Percentiles rank a stretch among this genome's conserved stretches.
These are phyloP conservation scores for Fusarium chuoi DNA, from an alignment of 2,329 filamentous ascomycete species.

Conservation along the genomic window DNA sequence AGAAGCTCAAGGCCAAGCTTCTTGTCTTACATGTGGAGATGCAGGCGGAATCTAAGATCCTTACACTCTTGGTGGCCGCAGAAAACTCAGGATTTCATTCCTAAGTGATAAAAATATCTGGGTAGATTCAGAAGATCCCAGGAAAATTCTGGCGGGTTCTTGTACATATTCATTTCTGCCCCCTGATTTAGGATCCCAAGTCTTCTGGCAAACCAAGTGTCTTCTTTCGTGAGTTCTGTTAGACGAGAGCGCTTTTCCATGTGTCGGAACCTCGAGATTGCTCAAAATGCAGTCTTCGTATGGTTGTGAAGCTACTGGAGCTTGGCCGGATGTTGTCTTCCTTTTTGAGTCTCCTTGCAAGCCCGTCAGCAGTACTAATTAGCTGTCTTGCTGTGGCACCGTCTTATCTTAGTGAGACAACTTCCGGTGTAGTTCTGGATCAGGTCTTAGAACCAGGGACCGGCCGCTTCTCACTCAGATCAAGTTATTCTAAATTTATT, in stretches of 20 bases:
- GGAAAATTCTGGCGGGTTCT: background rate
- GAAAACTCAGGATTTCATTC: background rate
- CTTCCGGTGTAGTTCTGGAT: background rate
- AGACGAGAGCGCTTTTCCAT: background rate
- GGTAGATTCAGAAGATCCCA: background rate
- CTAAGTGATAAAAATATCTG: background rate
- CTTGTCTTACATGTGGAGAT: slow-evolving; percentile 19
- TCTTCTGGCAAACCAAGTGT: background rate
- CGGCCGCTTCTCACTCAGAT: background rate
- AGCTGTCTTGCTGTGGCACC: background rate
- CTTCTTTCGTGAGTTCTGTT: background rate
- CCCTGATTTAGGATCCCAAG: background rate
- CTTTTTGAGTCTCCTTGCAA: slow-evolving; percentile 2
- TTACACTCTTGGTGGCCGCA: background rate
- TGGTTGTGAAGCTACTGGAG: slow-evolving; percentile 4
- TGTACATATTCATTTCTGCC: background rate
- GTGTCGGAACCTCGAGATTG: background rate
- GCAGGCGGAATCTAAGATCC: slow-evolving; percentile 3
- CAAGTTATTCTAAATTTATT: background rate
- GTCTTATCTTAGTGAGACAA: background rate
- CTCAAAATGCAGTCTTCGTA: slow-evolving; percentile 10
- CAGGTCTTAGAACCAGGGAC: background rate
- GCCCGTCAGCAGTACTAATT: slow-evolving; percentile 12
- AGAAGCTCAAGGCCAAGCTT: slow-evolving; percentile 27
- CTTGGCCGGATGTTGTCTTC: slow-evolving; percentile 15